Base-by-base conservation (phyloP, 345 rosid genomes). In the Bruguiera sexangula region DNA sequence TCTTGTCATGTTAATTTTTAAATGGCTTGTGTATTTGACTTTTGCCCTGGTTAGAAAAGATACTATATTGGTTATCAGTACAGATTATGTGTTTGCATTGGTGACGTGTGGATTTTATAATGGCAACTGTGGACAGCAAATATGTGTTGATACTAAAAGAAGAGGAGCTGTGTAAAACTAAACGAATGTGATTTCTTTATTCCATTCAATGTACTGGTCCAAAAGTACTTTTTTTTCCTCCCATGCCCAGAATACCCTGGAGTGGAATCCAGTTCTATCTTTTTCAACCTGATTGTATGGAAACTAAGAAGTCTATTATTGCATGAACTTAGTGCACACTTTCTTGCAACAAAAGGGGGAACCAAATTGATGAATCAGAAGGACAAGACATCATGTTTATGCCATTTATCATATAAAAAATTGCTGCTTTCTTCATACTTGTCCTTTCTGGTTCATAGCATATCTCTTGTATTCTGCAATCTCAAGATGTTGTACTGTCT, bases 401-500 rank as follows among this genome's bases (percentile, higher is more conserved):
- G 39, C 58, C 54, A 8, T 39, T 46, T 6, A 3, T 62, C 16
- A 46, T 31, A 36, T 10, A 31, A 10, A 10, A 58, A 37, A 5
- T n/a, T 37, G 52, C 19, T 20, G n/a, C n/a, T 21, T 21, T 20
- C 19, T 30, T 16, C 61, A 5, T 69, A 0, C 8, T 34, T 27
- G 27, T 36, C 34, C 22, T 6, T 15, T 59, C 4, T 55, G 21
- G 19, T 5, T 53, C 34, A 4, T 36, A 4, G 3, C 24, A 32
- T 26, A 27, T 53, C 27, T 46, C 27, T 53, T 60, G 61, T 70
- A 56, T 31, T 63, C 5, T 73, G 32, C 57, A 54, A 22, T 30
- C 30, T 70, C 59, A 36, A 63, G 26, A 62, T 65, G 62, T 57
- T 36, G 24, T 65, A 48, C 65, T 65, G 60, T 73, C 60, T 59